Evolutionary conservation across 202 grass and related monocot genomes (phyloP), one percentile per base, ranked within the genome.

Genomic region (Miscanthus sacchariflorus): DNA sequence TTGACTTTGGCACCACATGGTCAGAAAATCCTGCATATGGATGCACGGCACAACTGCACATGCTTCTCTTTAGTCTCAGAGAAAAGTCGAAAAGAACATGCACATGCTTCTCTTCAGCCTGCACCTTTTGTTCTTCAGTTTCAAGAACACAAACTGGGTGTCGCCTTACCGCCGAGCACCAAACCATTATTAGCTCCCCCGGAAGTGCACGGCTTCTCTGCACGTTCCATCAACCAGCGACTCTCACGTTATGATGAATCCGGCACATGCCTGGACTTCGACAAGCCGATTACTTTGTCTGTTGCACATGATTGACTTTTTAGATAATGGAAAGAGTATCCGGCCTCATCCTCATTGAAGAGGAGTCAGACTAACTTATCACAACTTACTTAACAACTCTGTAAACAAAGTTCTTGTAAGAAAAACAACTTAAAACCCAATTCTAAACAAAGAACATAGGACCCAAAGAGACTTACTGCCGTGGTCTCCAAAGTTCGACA

Each of bases 141-240:
- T 49, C 25, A 81, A 42, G 45, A 36, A 63, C 68, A 39, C 25
- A 59, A 86, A 77, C 30, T 18, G 30, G 71, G 76, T 30, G 14
- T 68, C 11, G 81, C 45, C 68, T 61, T 33, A 73, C 49, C 21
- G 46, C 42, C 64, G 13, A n/a, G 17, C 36, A 71, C 42, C 48
- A 58, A 59, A 77, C 50, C 82, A n/a, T n/a, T n/a, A 77, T 85
- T 84, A 72, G 49, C 77, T 85, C 46, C 12, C 46, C 45, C 46
- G 13, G 46, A 77, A 84, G 70, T 42, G 19, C n/a, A n/a, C 27
- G 80, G 56, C 67, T 73, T 76, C 36, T 43, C 68, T 50, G 64
- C 9, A 70, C 36, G 43, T 80, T 87, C 27, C 59, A 70, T 70
- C 46, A 59, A 50, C 28, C 8, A 77, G 25, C 38, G 70, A 7